These are phyloP conservation scores for Chrysochromulina tobinii DNA, from an alignment of 78 protist species.

Conservation along the genomic window DNA sequence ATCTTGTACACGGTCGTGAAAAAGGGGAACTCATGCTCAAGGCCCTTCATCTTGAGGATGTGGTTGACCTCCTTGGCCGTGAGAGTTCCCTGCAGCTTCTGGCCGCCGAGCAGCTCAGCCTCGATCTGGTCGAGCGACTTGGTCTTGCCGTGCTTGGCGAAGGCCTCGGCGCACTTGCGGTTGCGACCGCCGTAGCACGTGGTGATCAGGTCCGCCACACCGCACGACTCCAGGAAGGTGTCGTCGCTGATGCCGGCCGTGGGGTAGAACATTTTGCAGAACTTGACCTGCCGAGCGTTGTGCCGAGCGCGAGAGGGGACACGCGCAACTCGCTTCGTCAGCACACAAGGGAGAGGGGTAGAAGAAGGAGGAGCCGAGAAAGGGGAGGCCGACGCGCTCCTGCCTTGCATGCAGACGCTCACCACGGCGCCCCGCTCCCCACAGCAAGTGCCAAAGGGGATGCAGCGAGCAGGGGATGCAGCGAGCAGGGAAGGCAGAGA, in stretches of 20 bases:
- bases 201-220: slow-evolving; percentile 74
- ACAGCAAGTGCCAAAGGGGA: too few species aligned
- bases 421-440: too few species aligned
- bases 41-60: slow-evolving; percentile 36
- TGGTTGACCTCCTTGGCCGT: slow-evolving; percentile 59
- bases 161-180: slow-evolving; percentile 64
- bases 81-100: slow-evolving; percentile 72
- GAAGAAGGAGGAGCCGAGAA: neutral
- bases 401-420: too few species aligned
- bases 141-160: neutral
- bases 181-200: slow-evolving; percentile 68
- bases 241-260: neutral
- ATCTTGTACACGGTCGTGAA: slow-evolving; percentile 47
- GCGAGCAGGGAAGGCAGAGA: too few species aligned
- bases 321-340: too few species aligned
- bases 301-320: too few species aligned
- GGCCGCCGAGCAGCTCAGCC: slow-evolving; percentile 63
- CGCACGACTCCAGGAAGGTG: slow-evolving; percentile 70
- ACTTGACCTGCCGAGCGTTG: neutral
- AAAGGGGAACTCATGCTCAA: slow-evolving; percentile 42
- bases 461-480: too few species aligned
- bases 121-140: slow-evolving; percentile 55
- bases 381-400: neutral
- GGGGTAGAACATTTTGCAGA: slow-evolving; percentile 28
- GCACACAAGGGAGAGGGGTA: neutral